Evolutionary conservation across 2,329 filamentous ascomycete species (phyloP).

Genomic region (Talaromyces funiculosus): DNA sequence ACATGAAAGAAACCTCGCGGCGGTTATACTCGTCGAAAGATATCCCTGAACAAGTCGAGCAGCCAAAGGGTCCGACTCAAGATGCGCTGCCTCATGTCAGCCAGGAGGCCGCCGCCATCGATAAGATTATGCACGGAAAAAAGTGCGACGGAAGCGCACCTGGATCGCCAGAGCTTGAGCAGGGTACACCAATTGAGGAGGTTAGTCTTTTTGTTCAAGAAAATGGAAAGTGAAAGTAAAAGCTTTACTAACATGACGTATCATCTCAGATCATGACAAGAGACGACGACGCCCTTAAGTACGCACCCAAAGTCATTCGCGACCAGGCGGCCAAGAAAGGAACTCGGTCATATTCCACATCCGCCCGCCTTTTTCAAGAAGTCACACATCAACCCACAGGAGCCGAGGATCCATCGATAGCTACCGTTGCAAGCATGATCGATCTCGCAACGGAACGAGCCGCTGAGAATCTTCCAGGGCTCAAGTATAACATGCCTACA

Average conservation of each 20-base stretch:
- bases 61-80: constrained; percentile 44
- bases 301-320: constrained; percentile 56
- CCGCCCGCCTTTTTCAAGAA: constrained; percentile 35
- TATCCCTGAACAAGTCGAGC: constrained; percentile 21
- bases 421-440: constrained; percentile 34
- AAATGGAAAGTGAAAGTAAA: not conserved
- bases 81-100: constrained; percentile 55
- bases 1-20: constrained; percentile 15
- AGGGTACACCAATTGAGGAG: constrained; percentile 63
- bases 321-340: constrained; percentile 40
- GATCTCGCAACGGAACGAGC: constrained; percentile 28
- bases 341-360: constrained; percentile 55
- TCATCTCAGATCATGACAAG: constrained; percentile 55
- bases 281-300: constrained; percentile 56
- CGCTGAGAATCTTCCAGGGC: constrained; percentile 47
- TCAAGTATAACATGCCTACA: constrained; percentile 71
- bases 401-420: constrained; percentile 27
- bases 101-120: constrained; percentile 59
- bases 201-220: constrained; percentile 36
- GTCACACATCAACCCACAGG: constrained; percentile 21
- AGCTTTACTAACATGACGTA: not conserved
- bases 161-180: constrained; percentile 53
- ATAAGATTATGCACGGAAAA: constrained; percentile 50
- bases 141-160: constrained; percentile 38
- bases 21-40: constrained; percentile 35